Evolutionary conservation across 2,329 filamentous ascomycete species (phyloP).

Genomic region (Trichoderma sp.): DNA sequence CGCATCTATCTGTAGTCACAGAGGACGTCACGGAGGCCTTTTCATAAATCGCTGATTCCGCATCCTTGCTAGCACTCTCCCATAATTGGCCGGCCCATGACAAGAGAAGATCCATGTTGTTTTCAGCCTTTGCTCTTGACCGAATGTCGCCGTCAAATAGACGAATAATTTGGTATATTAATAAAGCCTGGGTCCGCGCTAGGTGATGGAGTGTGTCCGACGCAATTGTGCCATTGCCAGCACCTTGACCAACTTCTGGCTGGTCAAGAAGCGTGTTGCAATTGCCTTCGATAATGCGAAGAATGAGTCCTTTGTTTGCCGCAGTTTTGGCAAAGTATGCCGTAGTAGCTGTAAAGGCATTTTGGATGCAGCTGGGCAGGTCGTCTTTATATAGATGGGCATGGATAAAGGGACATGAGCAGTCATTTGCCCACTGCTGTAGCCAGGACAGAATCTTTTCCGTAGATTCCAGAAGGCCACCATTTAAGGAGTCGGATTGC

Average conservation of each 20-base stretch:
- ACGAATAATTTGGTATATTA: neutral
- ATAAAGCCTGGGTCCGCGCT: neutral
- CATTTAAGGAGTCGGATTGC: neutral
- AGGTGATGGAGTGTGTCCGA: neutral
- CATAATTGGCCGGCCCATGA: neutral
- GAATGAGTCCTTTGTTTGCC: neutral
- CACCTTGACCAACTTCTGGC: neutral
- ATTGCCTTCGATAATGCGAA: neutral
- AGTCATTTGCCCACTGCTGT: neutral
- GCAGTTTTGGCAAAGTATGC: neutral
- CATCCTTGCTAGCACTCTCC: neutral
- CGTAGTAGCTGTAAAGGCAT: neutral
- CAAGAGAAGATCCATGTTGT: neutral
- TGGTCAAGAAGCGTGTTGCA: neutral
- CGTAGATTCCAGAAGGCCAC: neutral
- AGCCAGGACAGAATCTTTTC: neutral
- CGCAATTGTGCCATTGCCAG: neutral
- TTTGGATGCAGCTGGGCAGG: neutral
- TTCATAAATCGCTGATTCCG: neutral
- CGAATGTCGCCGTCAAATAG: neutral
- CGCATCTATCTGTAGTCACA: neutral
- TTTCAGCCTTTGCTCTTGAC: neutral
- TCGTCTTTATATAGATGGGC: neutral
- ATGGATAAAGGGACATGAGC: neutral
- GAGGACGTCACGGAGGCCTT: neutral